Evolutionary conservation across 2,329 filamentous ascomycete species (phyloP), one percentile per base, ranked within the genome.

Genomic region (Talaromyces pinophilus): DNA sequence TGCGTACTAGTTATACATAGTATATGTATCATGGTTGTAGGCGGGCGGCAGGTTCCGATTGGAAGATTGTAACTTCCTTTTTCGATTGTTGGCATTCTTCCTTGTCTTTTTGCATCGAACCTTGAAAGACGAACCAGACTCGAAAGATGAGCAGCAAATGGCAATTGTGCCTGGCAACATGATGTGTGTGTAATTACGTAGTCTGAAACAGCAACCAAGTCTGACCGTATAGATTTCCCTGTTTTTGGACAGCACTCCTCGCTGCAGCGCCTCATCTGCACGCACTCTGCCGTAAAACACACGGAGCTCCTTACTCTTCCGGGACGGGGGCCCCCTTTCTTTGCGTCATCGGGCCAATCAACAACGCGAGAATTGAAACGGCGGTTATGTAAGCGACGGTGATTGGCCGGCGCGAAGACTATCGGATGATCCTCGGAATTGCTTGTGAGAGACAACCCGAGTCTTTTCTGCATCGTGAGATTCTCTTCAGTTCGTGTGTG

Each of bases 351-450:
- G 13, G 1, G 15, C 38, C 57, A 60, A 60, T 60, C 19, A 57
- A 2, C 28, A 10, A 15, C 52, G 54, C 33, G 2, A 22, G 11
- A 22, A 1, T 15, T 3, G n/a, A 35, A 55, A 35, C 52, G 30
- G 17, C n/a, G 28, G 15, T 57, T 57, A 57, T 25, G 19, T 57
- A 38, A 57, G 54, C 54, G 50, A 2, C 7, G 4, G 15, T 54
- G 17, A 54, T 54, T 54, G 25, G 50, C 1, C 50, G 50, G 10
- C 7, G 28, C 25, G 13, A 54, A 30, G 8, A 38, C 28, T 40
- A 59, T 59, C 35, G 38, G 57, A 19, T 44, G 57, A 59, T 59
- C 57, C 57, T 59, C 57, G 57, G 57, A 59, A 59, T 8, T 59
- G 57, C 57, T 30, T 42, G 57, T 10, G 38, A 59, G 57, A 59